Evolutionary conservation across 495 filamentous ascomycete species (phyloP).

Genomic region (Talaromyces wortmannii): DNA sequence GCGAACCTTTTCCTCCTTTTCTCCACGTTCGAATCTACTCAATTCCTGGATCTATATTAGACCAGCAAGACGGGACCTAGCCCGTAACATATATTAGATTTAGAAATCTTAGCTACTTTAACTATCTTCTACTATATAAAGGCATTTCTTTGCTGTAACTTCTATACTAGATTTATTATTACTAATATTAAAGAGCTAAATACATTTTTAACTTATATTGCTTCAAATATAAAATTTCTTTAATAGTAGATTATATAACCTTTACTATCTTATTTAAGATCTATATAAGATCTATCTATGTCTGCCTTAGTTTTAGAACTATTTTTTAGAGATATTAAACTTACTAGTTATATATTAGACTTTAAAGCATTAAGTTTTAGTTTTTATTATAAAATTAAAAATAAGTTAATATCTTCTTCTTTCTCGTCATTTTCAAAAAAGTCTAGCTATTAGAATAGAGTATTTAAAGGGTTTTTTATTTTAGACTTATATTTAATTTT

Average conservation of each 20-base stretch:
- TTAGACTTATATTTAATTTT: background rate
- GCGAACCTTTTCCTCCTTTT: too few species aligned
- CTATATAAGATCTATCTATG: background rate
- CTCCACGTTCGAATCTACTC: too few species aligned
- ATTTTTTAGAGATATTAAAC: background rate
- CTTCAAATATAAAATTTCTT: background rate
- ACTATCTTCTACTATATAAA: background rate
- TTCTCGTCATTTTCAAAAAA: background rate
- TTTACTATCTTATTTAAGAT: background rate
- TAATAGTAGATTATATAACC: background rate
- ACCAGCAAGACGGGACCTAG: too few species aligned
- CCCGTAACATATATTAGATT: too few species aligned
- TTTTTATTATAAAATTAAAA: background rate
- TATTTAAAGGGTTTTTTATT: background rate
- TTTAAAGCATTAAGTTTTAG: background rate
- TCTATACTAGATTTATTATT: background rate
- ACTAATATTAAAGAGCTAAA: background rate
- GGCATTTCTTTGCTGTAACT: background rate
- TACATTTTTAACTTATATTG: background rate
- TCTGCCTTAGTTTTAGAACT: background rate
- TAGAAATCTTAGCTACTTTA: background rate
- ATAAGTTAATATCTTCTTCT: background rate
- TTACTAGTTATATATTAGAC: background rate
- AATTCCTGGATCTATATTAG: too few species aligned
- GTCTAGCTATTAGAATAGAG: background rate